Conservation (phyloP, 495 filamentous ascomycete genomes). For the Hypoxylon crocopeplum region DNA sequence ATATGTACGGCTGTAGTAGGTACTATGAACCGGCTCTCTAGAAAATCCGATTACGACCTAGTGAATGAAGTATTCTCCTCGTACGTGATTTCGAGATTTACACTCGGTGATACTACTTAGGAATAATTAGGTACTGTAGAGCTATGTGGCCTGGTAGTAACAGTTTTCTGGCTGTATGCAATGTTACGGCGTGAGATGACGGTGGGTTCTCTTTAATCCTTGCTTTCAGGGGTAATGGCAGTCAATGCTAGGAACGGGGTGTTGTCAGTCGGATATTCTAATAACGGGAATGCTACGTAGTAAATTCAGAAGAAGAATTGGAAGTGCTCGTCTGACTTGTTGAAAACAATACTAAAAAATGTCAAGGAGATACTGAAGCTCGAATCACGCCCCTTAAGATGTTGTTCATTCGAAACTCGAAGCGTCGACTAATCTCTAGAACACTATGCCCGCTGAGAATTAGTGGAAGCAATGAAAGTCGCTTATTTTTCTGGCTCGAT, state of each 20-base stretch:
- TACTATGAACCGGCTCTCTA: background rate
- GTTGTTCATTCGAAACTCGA: too few relatives aligned
- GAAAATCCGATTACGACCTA: background rate
- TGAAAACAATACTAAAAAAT: too few relatives aligned
- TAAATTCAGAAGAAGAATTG: background rate
- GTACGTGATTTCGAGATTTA: background rate
- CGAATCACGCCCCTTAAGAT: too few relatives aligned
- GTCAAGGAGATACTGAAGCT: too few relatives aligned
- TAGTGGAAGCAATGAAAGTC: background rate
- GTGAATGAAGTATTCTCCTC: constrained; percentile 8
- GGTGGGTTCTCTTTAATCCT: constrained; percentile 4
- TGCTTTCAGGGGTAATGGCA: constrained; percentile 9
- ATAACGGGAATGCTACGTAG: background rate
- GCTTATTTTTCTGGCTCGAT: background rate
- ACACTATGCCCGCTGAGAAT: background rate
- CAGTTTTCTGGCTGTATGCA: constrained; percentile 3
- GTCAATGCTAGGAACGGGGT: constrained; percentile 14
- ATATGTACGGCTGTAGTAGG: background rate
- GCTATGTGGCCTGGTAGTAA: background rate
- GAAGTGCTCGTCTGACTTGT: too few relatives aligned
- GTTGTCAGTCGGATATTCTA: background rate
- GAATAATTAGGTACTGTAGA: constrained; percentile 13
- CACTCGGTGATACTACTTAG: constrained; percentile 3
- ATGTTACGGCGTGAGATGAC: constrained; percentile 19
- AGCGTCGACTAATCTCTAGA: too few relatives aligned